phyloP scores from a whole-genome alignment of 2,329 filamentous ascomycete species.

The Cercospora brassicicola region DNA sequence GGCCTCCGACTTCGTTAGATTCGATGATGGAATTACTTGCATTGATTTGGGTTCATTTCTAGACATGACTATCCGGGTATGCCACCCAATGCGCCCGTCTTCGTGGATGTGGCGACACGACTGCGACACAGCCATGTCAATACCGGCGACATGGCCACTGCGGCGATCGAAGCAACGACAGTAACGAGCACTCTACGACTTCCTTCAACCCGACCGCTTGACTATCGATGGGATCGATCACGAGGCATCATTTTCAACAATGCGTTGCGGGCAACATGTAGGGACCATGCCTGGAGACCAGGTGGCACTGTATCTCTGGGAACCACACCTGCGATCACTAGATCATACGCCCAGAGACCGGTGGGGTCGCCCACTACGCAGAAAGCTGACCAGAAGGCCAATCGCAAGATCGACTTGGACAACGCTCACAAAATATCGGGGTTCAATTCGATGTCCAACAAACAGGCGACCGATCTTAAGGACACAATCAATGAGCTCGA shows the following conservation, averaged over 20 bases:
- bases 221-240: slow-evolving; percentile 35
- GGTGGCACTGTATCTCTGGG: background rate
- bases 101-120: slow-evolving; percentile 22
- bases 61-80: slow-evolving; percentile 19
- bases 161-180: background rate
- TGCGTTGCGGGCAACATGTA: slow-evolving; percentile 8
- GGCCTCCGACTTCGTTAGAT: background rate
- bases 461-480: background rate
- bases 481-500: background rate
- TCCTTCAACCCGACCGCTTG: slow-evolving; percentile 32
- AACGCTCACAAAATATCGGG: slow-evolving; percentile 2
- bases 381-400: background rate
- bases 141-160: slow-evolving; percentile 13
- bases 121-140: slow-evolving; percentile 12
- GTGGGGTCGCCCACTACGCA: background rate
- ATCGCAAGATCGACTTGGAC: background rate
- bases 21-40: background rate
- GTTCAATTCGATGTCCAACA: background rate
- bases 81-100: slow-evolving; percentile 20
- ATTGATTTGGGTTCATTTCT: background rate
- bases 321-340: background rate
- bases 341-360: slow-evolving; percentile 4
- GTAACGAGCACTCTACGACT: slow-evolving; percentile 15
- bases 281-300: background rate
- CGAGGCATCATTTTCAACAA: slow-evolving; percentile 31